These are phyloP conservation scores for Lagenaria siceraria DNA, from an alignment of 306 rosid genomes.

Conservation along the genomic window DNA sequence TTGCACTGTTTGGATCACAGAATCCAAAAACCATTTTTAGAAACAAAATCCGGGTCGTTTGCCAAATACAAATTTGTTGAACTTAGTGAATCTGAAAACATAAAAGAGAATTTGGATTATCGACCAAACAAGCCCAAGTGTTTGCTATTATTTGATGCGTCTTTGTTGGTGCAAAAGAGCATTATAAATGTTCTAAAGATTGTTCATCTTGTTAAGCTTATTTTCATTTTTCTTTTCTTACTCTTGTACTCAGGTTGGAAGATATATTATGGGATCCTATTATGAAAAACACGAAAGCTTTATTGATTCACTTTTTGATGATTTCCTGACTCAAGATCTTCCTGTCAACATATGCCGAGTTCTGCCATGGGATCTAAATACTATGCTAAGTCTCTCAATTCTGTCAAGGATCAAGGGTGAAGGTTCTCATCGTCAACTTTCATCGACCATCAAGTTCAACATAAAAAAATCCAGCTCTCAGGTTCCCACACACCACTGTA, in stretches of 20 bases:
- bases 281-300: constrained; percentile 25
- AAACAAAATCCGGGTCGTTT: too few species aligned
- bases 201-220: not conserved
- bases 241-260: constrained; percentile 28
- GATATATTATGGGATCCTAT: constrained; percentile 43
- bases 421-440: constrained; percentile 64
- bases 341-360: constrained; percentile 27
- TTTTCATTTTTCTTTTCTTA: not conserved
- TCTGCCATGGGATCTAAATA: constrained; percentile 23
- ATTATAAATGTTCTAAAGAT: not conserved
- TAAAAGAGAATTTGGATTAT: too few species aligned
- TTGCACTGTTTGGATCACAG: too few species aligned
- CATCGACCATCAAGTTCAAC: constrained; percentile 36
- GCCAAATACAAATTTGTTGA: too few species aligned
- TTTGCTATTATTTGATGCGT: not conserved
- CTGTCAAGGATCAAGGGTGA: constrained; percentile 47
- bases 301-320: constrained; percentile 38
- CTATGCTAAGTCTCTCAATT: constrained; percentile 22
- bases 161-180: not conserved
- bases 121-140: too few species aligned
- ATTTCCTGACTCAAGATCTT: constrained; percentile 38
- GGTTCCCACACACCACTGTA: constrained; percentile 27
- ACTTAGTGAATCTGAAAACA: too few species aligned
- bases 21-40: too few species aligned
- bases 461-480: constrained; percentile 18